Percentiles rank a stretch among this genome's conserved stretches.
These are phyloP conservation scores for Garcileccinum viscosum DNA, from an alignment of 1,284 basidiomycete species.

Conservation along the genomic window DNA sequence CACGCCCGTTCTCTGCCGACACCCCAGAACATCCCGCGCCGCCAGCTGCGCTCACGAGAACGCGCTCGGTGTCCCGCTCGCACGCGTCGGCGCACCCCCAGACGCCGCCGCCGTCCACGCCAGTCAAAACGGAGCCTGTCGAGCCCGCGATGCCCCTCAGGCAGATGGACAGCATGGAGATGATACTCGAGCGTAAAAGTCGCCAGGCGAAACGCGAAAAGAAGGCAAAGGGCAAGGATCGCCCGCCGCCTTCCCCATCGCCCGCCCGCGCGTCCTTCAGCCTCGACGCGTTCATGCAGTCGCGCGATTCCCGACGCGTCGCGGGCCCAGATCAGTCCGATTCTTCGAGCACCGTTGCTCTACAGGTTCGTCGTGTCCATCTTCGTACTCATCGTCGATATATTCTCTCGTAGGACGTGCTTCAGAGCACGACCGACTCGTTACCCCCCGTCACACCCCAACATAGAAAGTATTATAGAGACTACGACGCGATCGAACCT, in stretches of 20 bases:
- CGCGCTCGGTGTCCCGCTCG: constrained; percentile 57
- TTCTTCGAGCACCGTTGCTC: constrained; percentile 29
- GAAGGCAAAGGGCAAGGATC: constrained; percentile 53
- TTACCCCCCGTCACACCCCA: constrained; percentile 56
- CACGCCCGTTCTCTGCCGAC: constrained; percentile 50
- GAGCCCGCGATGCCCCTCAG: constrained; percentile 57
- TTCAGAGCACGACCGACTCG: constrained; percentile 34
- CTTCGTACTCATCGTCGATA: constrained; percentile 25
- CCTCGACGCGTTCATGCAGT: constrained; percentile 56
- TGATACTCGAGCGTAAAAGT: constrained; percentile 72
- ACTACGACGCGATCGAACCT: constrained; percentile 54
- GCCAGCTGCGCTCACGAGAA: constrained; percentile 49
- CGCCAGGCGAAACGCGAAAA: constrained; percentile 57
- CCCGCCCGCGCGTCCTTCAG: constrained; percentile 49
- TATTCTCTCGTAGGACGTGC: constrained; percentile 34
- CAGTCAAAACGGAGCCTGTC: constrained; percentile 64
- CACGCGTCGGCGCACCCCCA: constrained; percentile 46
- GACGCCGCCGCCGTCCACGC: constrained; percentile 54
- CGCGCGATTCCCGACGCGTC: constrained; percentile 60
- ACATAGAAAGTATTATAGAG: constrained; percentile 63
- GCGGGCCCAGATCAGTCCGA: constrained; percentile 36
- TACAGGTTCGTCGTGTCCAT: constrained; percentile 41
- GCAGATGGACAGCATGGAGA: constrained; percentile 73
- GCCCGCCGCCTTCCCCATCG: constrained; percentile 55
- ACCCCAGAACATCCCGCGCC: constrained; percentile 39